Evolutionary conservation across 768 basidiomycete species (phyloP), one percentile per base, ranked within the genome.

Genomic region (Tubosaeta sp.): DNA sequence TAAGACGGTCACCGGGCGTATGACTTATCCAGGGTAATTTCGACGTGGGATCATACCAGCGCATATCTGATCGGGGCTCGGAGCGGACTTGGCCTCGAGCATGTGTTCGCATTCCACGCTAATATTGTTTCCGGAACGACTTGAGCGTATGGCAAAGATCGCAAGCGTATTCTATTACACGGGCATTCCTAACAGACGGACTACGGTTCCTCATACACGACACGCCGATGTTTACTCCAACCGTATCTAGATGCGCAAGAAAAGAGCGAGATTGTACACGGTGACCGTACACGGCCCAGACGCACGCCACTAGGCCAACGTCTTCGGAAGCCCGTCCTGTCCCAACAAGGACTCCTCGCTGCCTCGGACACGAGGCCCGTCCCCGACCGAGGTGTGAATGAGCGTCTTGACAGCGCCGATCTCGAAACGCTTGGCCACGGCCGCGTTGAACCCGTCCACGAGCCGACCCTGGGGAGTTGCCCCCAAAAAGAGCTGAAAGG

Each of bases 321-420:
- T 69, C 59, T 77, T 83, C 1, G 95, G 94, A 42, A 88, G 59
- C 4, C 95, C 95, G 50, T 86, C 75, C 1, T 60, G 61, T 2
- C 77, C 80, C 57, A 98, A 70, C 58, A 99, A 65, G 22, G 82
- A 71, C 59, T 91, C 88, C 46, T 79, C 79, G 0, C 68, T 63
- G 31, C 70, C 77, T 33, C 97, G 68, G 16, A 82, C 80, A 57
- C 88, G 77, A 0, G 95, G 95, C 0, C 95, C 95, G 63, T 93
- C 94, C 1, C 95, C 95, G 8, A 97, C 91, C 42, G 79, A 76
- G 9, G 95, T 97, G 70, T 95, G 93, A 48, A 98, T 97, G 65
- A 97, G 77, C 4, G 83, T 76, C 71, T 91, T 91, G 37, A 98
- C 92, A 2, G 88, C 83, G 1, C 89, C 94, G 8, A 79, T 73